A percentile compares a stretch with the other conserved stretches of the same genome.
Conservation (phyloP, 148 eudicot genomes). For the Linanthus parryae region DNA sequence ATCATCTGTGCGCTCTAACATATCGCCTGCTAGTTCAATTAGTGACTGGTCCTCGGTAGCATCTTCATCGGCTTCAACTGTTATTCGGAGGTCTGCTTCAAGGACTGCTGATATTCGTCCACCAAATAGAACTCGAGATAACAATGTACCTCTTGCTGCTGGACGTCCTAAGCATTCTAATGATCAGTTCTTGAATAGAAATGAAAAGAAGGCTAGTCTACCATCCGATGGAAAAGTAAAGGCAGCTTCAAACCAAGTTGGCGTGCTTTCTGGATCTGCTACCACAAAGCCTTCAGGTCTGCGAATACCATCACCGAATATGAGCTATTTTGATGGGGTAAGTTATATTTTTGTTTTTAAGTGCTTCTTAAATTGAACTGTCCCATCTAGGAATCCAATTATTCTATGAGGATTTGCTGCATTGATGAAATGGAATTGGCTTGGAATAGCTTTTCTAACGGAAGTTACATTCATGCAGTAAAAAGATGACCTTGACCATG, state of each 20-base stretch:
- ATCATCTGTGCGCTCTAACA: constrained; percentile 44
- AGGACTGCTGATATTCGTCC: constrained; percentile 25
- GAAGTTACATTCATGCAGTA: too few species aligned
- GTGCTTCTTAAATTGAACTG: constrained; percentile 1
- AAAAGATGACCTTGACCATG: too few species aligned
- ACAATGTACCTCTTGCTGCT: constrained; percentile 17
- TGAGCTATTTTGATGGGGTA: constrained; percentile 96
- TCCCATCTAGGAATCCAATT: neutral
- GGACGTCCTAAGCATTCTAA: constrained; percentile 17
- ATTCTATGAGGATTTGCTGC: too few species aligned
- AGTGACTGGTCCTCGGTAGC: constrained; percentile 90
- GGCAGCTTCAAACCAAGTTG: constrained; percentile 29
- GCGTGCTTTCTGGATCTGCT: constrained; percentile 24
- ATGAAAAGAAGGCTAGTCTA: constrained; percentile 19
- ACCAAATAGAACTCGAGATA: constrained; percentile 26
- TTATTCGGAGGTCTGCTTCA: constrained; percentile 33
- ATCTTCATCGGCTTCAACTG: constrained; percentile 54
- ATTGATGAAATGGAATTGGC: too few species aligned
- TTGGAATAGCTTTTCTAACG: too few species aligned
- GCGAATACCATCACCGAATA: constrained; percentile 88
- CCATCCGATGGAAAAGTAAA: constrained; percentile 19
- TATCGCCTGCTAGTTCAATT: constrained; percentile 86
- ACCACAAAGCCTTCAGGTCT: constrained; percentile 79
- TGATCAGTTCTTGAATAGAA: constrained; percentile 20
- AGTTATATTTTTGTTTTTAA: constrained; percentile 26